Conservation (phyloP, 345 rosid species). For the Populus deltoides region DNA sequence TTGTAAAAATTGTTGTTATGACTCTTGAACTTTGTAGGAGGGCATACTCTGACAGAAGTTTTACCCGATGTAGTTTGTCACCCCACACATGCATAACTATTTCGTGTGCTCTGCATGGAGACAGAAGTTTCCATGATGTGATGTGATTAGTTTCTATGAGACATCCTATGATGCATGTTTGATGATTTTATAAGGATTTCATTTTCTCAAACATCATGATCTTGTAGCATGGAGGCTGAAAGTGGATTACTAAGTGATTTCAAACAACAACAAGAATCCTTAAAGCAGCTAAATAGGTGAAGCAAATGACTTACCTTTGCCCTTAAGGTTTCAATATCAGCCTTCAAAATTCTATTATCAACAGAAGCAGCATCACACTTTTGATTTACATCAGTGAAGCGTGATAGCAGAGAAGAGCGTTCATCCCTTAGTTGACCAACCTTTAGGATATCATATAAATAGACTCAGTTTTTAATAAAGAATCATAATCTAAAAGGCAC, state of each 20-base stretch:
- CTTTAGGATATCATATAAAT: conserved; percentile 34
- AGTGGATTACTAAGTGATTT: not conserved
- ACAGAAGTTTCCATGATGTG: conserved; percentile 7
- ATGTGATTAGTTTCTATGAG: conserved; percentile 7
- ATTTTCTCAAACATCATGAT: not conserved
- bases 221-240: not conserved
- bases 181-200: not conserved
- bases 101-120: not conserved
- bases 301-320: conserved; percentile 54
- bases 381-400: conserved; percentile 64
- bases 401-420: conserved; percentile 61
- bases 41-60: not conserved
- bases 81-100: not conserved
- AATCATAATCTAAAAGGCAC: conserved; percentile 2
- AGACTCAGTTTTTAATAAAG: conserved; percentile 6
- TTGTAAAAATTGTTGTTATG: not conserved
- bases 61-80: not conserved
- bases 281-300: not conserved
- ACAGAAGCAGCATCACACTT: conserved; percentile 77
- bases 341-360: conserved; percentile 88
- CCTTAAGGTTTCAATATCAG: conserved; percentile 88
- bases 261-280: not conserved
- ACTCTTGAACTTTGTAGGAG: not conserved
- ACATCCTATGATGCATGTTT: not conserved
- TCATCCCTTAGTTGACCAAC: conserved; percentile 80